These are phyloP conservation scores for Gossypium raimondii DNA, from an alignment of 345 rosid species.

Conservation along the genomic window DNA sequence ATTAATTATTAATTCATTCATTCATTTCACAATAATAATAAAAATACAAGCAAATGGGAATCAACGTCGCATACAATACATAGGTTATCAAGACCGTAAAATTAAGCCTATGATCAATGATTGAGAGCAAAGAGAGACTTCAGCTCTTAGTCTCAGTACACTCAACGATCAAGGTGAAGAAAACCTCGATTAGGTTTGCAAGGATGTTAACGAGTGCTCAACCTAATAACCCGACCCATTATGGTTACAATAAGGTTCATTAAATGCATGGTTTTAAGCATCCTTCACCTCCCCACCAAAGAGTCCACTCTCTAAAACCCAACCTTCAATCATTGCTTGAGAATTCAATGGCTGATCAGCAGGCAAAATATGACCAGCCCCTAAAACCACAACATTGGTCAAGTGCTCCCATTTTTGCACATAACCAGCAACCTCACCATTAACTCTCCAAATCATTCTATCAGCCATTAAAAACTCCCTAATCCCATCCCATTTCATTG, in stretches of 20 bases:
- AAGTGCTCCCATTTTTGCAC: constrained; percentile 60
- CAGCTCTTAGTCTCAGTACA: no score
- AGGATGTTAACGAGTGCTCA: no score
- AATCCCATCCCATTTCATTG: constrained; percentile 57
- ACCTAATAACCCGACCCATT: no score
- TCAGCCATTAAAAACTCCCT: constrained; percentile 40
- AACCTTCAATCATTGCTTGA: constrained; percentile 38
- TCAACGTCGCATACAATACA: no score
- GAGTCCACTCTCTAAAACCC: neutral
- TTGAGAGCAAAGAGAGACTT: no score
- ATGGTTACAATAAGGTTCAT: neutral
- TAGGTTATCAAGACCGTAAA: no score
- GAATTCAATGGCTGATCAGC: constrained; percentile 52
- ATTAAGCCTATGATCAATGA: no score
- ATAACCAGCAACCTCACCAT: constrained; percentile 56
- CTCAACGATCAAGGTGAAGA: no score
- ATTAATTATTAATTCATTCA: no score
- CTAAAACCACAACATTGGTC: constrained; percentile 50
- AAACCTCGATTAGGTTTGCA: no score
- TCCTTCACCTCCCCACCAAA: neutral
- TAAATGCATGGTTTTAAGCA: neutral
- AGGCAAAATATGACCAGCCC: constrained; percentile 71
- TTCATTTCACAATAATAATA: no score
- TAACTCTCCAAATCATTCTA: constrained; percentile 56
- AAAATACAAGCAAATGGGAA: no score